Evolutionary conservation across 441 rosid species (phyloP), one percentile per base, ranked within the genome.

Genomic region (Manihot esculenta): DNA sequence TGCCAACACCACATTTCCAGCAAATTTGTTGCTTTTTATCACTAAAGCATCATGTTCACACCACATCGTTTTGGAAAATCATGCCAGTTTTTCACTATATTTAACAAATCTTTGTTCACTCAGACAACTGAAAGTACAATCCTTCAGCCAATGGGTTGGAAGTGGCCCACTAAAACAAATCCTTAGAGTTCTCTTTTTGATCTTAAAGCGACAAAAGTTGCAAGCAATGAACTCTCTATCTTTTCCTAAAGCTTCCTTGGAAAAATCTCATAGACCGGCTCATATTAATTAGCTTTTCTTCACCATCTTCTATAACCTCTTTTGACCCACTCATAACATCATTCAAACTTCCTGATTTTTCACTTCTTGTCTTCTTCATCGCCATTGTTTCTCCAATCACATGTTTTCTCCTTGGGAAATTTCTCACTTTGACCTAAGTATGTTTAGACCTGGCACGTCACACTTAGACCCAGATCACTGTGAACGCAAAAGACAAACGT

Each of bases 121-220:
- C 74, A 49, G 64, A 62, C 64, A 30, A 20, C 4, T 66, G 49
- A 69, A 74, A 77, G 76, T 55, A 74, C 65, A 66, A 35, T 27
- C 9, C 2, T 26, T n/a, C 24, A 73, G 49, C 64, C 70, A 23
- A 69, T 70, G 72, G 10, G 67, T 66, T 70, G 73, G 78, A 77
- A 47, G 13, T 75, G 83, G 68, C 62, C 84, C 78, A 66, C 79
- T 73, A 67, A 54, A n/a, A 60, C 75, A 74, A 68, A 30, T 65
- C 66, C 78, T 77, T 82, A 14, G 79, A 76, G 77, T 69, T 72
- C 58, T 60, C 83, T 72, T 82, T 66, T 80, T 68, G 74, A 80
- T 82, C 84, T 74, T 61, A 81, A 83, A 83, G 80, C 66, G 69
- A 76, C 63, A 80, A 80, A 80, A 75, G 80, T 72, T 62, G 21